Evolutionary conservation across 2,329 filamentous ascomycete genomes (phyloP), one percentile per base, ranked within the genome.

Genomic region (Ascochyta clinopodiicola): DNA sequence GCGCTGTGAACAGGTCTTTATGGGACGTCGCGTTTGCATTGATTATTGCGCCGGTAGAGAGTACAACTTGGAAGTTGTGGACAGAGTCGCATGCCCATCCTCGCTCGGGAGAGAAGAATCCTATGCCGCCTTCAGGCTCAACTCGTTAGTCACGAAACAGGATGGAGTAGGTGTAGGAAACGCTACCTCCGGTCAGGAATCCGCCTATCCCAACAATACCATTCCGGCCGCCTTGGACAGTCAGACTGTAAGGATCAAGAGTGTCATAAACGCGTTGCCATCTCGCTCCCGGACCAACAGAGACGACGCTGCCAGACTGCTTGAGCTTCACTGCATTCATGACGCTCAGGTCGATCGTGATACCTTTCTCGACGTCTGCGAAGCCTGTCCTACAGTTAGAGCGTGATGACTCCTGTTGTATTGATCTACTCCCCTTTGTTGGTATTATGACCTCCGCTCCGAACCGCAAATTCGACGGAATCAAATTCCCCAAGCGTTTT

Each of bases 31-130:
- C 62, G 43, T 71, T 77, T 9, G 77, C 78, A 44, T 77, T 73
- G 19, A 78, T 69, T 45, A 79, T 69, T 10, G 63, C 72, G 7
- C 75, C 77, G 60, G 75, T 75, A 10, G 78, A 75, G 19, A 81
- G 70, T 12, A 79, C 76, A 27, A 81, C 73, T 56, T 82, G 76
- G 38, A 72, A 56, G 35, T 62, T 64, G 25, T 44, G 17, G 5
- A 62, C 51, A 4, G 42, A 55, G 37, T 64, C 56, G 32, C 61
- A 62, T 1, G 35, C 59, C 55, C 44, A 66, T 1, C 71, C 71
- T n/a, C 56, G 32, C 24, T 54, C 19, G 4, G 51, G 49, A 5
- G 60, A 60, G 36, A 69, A 65, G 45, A 62, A 71, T 2, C 52
- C 40, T 17, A 17, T 17, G 17, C 17, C 17, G 17, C 17, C 17